These are phyloP conservation scores for Retiboletus flavoniger DNA, from an alignment of 1,284 basidiomycete genomes.

Conservation along the genomic window DNA sequence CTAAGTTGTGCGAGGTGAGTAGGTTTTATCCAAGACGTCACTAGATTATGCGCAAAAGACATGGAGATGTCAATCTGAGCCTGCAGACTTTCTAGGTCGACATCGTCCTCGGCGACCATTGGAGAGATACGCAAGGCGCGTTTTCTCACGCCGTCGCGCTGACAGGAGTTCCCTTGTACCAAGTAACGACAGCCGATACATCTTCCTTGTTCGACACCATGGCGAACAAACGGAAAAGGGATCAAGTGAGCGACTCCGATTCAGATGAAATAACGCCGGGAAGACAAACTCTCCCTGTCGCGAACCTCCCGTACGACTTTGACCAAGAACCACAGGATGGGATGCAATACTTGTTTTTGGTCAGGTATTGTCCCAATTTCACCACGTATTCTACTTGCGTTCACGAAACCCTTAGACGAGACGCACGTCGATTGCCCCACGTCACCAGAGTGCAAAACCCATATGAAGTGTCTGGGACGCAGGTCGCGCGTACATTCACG, in stretches of 20 bases:
- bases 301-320: slow-evolving; percentile 65
- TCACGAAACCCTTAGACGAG: slow-evolving; percentile 47
- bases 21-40: slow-evolving; percentile 71
- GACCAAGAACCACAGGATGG: slow-evolving; percentile 68
- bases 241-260: slow-evolving; percentile 45
- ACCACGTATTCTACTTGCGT: slow-evolving; percentile 16
- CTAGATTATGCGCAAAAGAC: slow-evolving; percentile 66
- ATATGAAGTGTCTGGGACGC: slow-evolving; percentile 45
- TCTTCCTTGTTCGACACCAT: slow-evolving; percentile 13
- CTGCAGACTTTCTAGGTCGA: slow-evolving; percentile 65
- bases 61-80: slow-evolving; percentile 77
- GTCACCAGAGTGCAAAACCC: slow-evolving; percentile 65
- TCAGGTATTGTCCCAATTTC: slow-evolving; percentile 50
- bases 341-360: slow-evolving; percentile 77
- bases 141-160: slow-evolving; percentile 22
- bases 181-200: neutral
- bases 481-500: slow-evolving; percentile 21
- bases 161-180: neutral
- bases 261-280: slow-evolving; percentile 56
- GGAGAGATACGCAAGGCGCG: slow-evolving; percentile 7
- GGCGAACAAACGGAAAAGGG: slow-evolving; percentile 51
- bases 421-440: slow-evolving; percentile 60
- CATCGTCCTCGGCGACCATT: slow-evolving; percentile 42
- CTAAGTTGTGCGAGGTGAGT: slow-evolving; percentile 34
- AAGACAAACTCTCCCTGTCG: slow-evolving; percentile 70